phyloP scores from a whole-genome alignment of 2,329 filamentous ascomycete genomes.

The Fusarium pseudonygamai region DNA sequence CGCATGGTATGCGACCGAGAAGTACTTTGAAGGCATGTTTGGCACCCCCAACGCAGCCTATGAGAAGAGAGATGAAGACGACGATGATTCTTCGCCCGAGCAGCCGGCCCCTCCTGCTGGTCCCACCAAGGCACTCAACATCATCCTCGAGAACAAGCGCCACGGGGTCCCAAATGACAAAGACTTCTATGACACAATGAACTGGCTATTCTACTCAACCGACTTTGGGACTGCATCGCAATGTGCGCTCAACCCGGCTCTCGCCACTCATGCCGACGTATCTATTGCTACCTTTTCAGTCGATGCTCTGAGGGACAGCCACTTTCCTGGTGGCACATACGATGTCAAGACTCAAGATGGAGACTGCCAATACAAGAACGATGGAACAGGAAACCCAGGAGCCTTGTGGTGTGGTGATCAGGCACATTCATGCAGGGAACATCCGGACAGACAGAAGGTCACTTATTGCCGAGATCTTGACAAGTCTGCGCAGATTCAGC shows the following conservation, averaged over 20 bases:
- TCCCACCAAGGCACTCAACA: background rate
- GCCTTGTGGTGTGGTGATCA: background rate
- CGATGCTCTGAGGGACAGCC: background rate
- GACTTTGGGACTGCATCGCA: background rate
- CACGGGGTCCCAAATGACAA: background rate
- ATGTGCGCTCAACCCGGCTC: background rate
- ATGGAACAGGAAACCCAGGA: background rate
- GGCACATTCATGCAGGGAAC: background rate
- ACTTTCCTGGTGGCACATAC: background rate
- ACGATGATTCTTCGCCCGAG: background rate
- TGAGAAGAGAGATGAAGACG: background rate
- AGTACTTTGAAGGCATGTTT: background rate
- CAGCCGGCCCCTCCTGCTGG: background rate
- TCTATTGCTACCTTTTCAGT: background rate
- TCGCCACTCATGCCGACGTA: background rate
- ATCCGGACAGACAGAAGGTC: accelerated
- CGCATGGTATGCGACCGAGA: background rate
- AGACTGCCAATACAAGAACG: background rate
- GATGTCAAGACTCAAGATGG: background rate
- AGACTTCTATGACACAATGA: background rate
- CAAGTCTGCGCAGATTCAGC: background rate
- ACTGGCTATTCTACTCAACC: background rate
- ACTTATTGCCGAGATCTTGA: background rate
- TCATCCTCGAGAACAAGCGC: background rate
- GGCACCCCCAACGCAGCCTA: background rate